A percentile compares a stretch with the other conserved stretches of the same genome.
Evolutionary conservation across 2,329 filamentous ascomycete genomes (phyloP).

Genomic region (Trichoderma aggressivum): DNA sequence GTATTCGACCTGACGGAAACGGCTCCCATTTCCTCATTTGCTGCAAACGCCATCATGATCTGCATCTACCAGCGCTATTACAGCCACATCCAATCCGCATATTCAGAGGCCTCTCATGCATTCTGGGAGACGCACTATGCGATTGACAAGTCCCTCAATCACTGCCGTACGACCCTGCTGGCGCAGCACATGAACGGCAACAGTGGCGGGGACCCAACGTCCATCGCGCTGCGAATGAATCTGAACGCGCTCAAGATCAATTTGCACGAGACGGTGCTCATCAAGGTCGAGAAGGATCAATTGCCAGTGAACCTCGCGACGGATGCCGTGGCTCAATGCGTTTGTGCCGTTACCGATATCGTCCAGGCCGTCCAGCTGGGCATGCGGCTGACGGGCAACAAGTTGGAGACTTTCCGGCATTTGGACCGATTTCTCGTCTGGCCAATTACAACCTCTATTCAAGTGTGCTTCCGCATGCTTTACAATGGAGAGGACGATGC

Average conservation of each 20-base stretch:
- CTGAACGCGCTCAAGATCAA: conserved; percentile 1
- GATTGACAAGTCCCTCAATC: conserved; percentile 1
- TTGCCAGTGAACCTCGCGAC: not conserved
- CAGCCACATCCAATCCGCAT: not conserved
- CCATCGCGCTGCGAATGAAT: conserved; percentile 3
- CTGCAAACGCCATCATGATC: conserved; percentile 1
- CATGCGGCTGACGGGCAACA: not conserved
- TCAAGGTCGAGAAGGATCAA: conserved; percentile 1
- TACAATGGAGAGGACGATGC: not conserved
- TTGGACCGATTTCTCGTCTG: conserved; percentile 11
- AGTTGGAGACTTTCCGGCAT: not conserved
- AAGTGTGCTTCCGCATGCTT: conserved; percentile 15
- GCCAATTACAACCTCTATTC: conserved; percentile 14
- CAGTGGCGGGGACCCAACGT: not conserved
- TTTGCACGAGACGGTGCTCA: conserved; percentile 13
- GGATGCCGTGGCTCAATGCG: not conserved
- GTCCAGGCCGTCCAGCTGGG: conserved; percentile 1
- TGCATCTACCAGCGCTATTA: conserved; percentile 9
- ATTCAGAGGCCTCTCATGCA: not conserved
- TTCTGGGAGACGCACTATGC: conserved; percentile 15
- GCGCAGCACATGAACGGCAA: conserved; percentile 1
- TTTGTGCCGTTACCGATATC: conserved; percentile 2
- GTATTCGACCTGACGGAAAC: not conserved
- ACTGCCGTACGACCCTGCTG: not conserved
- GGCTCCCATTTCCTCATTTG: conserved; percentile 5